These are phyloP conservation scores for Verticillium dahliae DNA, from an alignment of 2,329 filamentous ascomycete genomes.

Conservation along the genomic window DNA sequence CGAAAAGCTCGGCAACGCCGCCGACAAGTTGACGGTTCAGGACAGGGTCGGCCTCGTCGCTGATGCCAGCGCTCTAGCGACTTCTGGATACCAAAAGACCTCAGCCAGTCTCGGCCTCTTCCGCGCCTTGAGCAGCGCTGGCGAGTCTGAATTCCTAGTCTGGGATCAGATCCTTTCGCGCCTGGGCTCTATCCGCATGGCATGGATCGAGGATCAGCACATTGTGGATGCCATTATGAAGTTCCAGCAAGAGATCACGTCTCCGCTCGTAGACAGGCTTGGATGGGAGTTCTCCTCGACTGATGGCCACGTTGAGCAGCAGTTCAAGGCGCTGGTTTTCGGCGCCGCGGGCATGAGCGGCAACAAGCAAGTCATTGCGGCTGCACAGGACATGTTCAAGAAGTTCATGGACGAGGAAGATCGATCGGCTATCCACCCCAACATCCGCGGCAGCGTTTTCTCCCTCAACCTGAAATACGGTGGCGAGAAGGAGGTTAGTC, in stretches of 20 bases:
- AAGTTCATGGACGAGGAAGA: slow-evolving; percentile 73
- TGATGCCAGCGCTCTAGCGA: slow-evolving; percentile 82
- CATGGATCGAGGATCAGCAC: slow-evolving; percentile 78
- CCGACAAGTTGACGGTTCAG: slow-evolving; percentile 78
- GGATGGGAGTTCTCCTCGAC: slow-evolving; percentile 82
- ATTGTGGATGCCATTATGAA: slow-evolving; percentile 70
- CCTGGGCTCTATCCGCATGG: slow-evolving; percentile 69
- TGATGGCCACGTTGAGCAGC: slow-evolving; percentile 85
- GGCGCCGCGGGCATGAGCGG: slow-evolving; percentile 74
- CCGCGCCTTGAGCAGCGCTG: slow-evolving; percentile 70
- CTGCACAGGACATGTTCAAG: slow-evolving; percentile 83
- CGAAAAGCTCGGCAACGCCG: slow-evolving; percentile 79
- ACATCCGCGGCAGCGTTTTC: slow-evolving; percentile 82
- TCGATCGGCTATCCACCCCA: slow-evolving; percentile 77
- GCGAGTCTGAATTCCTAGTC: slow-evolving; percentile 83
- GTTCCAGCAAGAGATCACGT: slow-evolving; percentile 75
- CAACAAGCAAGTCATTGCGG: slow-evolving; percentile 70
- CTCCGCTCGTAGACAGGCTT: slow-evolving; percentile 73
- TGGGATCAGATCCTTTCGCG: slow-evolving; percentile 88
- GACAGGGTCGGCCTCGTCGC: slow-evolving; percentile 93
- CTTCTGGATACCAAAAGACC: slow-evolving; percentile 89
- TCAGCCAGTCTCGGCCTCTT: slow-evolving; percentile 81
- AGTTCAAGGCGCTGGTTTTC: slow-evolving; percentile 92
- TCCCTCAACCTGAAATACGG: slow-evolving; percentile 78
- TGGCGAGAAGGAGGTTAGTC: slow-evolving; percentile 67